Base-by-base conservation (phyloP, 148 eudicot species). In the Rhododendron molle region DNA sequence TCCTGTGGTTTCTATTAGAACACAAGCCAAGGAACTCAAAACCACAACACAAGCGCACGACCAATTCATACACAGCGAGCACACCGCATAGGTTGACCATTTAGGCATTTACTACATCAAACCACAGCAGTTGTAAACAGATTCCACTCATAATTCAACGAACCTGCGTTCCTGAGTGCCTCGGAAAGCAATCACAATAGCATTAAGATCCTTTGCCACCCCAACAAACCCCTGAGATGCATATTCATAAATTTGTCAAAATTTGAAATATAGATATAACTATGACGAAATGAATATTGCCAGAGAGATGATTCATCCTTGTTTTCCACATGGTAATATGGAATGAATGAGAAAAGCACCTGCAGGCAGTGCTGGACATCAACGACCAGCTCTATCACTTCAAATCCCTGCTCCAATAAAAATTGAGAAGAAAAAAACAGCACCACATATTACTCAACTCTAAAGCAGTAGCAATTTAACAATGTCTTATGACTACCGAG, bases 151-250 rank as follows among this genome's bases (percentile, higher is more conserved):
- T 56, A 83, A 62, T 7, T 72, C 49, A 50, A 26, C 40, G 11
- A 82, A 95, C 99, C 99, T 97, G 94, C 34, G 85, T 84, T 91
- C 99, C 85, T 97, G 96, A 77, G 98, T 97, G 78, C 99, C 99
- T 78, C 99, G 86, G 85, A 97, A 97, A 50, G 99, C 98, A 90
- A 97, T 91, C 79, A 97, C 94, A 81, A 91, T 88, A 43, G 99
- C 95, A 85, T 95, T 93, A 44, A 95, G 93, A 92, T 93, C 89
- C 78, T 87, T 84, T 78, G 98, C 94, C 80, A 97, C 88, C 81
- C 99, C 99, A 83, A 97, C 99, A 92, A 93, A 97, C 86, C 95
- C 98, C 98, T 97, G 91, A 90, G 88, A 85, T 10, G 82, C 18
- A 87, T 23, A 21, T 62, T 74, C 40, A 86, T 54, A 67, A 21